Conservation (phyloP, 495 filamentous ascomycete genomes). For the Bathelium albidoporum region DNA sequence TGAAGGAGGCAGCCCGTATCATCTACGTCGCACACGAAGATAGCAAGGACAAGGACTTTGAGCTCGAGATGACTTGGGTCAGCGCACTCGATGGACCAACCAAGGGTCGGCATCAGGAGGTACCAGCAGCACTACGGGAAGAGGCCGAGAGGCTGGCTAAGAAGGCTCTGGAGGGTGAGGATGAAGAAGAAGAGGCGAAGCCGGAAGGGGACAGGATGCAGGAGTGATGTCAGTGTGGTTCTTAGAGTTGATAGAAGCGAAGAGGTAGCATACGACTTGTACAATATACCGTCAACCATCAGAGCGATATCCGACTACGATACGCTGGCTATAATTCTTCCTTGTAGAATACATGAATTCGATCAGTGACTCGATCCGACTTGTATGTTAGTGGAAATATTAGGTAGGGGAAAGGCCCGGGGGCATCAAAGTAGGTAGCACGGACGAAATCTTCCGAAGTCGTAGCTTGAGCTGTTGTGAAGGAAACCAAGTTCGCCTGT, state of each 20-base stretch:
- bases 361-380: no score
- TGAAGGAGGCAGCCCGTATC: slow-evolving; percentile 93
- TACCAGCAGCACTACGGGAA: slow-evolving; percentile 76
- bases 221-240: slow-evolving; percentile 19
- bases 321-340: neutral
- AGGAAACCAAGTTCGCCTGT: no score
- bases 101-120: slow-evolving; percentile 80
- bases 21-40: slow-evolving; percentile 96
- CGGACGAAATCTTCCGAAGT: no score
- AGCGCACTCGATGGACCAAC: slow-evolving; percentile 73
- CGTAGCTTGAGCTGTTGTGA: no score
- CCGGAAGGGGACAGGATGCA: slow-evolving; percentile 27
- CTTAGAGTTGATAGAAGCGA: neutral
- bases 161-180: slow-evolving; percentile 34
- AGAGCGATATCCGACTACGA: neutral
- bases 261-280: neutral
- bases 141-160: slow-evolving; percentile 65
- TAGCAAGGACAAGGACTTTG: slow-evolving; percentile 97
- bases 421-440: no score
- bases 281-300: neutral
- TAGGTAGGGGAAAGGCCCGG: no score
- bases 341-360: no score
- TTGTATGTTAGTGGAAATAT: no score
- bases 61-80: slow-evolving; percentile 98
- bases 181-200: slow-evolving; percentile 31